Evolutionary conservation across 2,329 filamentous ascomycete species (phyloP).

Genomic region (Cercospora sp.): DNA sequence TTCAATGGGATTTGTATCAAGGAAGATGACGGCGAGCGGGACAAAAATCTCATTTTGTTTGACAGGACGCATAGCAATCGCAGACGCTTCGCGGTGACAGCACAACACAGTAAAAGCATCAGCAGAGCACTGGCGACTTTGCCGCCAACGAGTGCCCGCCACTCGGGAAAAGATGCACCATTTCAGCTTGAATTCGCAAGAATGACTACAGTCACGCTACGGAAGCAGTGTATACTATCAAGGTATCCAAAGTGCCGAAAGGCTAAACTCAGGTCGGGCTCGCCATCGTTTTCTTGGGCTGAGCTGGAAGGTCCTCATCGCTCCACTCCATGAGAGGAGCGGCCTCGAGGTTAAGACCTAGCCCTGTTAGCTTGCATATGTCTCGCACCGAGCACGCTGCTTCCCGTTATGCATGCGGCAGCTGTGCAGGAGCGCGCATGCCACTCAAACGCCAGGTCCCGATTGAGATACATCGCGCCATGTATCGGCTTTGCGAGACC

Average conservation of each 20-base stretch:
- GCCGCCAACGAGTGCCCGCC: background rate
- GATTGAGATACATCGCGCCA: slow-evolving; percentile 9
- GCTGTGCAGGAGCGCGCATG: slow-evolving; percentile 7
- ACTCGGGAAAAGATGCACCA: background rate
- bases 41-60: slow-evolving; percentile 1
- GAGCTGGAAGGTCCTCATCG: background rate
- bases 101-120: slow-evolving; percentile 19
- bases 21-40: slow-evolving; percentile 17
- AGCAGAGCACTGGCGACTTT: slow-evolving; percentile 14
- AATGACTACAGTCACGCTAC: background rate
- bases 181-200: background rate
- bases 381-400: slow-evolving; percentile 9
- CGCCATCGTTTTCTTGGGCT: background rate
- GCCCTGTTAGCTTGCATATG: slow-evolving; percentile 6
- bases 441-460: slow-evolving; percentile 15
- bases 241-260: slow-evolving; percentile 10
- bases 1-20: slow-evolving; percentile 8
- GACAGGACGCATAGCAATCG: slow-evolving; percentile 30
- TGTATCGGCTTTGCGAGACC: slow-evolving; percentile 10
- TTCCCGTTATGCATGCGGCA: slow-evolving; percentile 10
- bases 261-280: slow-evolving; percentile 6
- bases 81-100: slow-evolving; percentile 28
- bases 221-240: background rate
- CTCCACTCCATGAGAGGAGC: slow-evolving; percentile 4
- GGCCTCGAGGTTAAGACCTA: background rate